Conservation (phyloP, 352 stramenopile genomes). For the Lagenidium giganteum region DNA sequence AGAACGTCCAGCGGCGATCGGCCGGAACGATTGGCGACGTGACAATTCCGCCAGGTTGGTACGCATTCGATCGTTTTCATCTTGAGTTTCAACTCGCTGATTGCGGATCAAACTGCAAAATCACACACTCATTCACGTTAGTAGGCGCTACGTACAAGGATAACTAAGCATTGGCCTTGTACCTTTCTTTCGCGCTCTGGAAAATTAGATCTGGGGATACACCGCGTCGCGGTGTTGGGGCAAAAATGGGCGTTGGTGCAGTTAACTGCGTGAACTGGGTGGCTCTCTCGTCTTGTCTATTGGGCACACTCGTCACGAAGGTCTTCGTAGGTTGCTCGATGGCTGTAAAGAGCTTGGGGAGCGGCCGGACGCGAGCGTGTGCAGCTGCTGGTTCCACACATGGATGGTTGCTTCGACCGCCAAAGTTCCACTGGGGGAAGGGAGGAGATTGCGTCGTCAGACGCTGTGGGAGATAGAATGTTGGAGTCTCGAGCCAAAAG, state of each 20-base stretch:
- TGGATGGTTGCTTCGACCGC: conserved; percentile 3
- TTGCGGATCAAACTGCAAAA: not conserved
- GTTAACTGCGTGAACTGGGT: not conserved
- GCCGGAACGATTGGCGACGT: conserved; percentile 15
- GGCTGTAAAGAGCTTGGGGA: conserved; percentile 4
- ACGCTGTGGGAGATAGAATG: not conserved
- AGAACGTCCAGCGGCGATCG: conserved; percentile 12
- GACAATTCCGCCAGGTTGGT: conserved; percentile 1
- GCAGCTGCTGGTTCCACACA: conserved; percentile 2
- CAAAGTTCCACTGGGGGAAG: not conserved
- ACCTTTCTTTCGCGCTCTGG: conserved; percentile 8
- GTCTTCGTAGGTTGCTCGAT: not conserved
- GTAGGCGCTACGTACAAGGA: not conserved
- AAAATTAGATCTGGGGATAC: conserved; percentile 24
- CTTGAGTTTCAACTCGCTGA: conserved; percentile 5
- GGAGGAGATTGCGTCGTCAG: not conserved
- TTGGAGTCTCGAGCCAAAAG: not conserved
- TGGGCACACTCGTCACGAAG: not conserved
- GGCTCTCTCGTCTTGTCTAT: not conserved
- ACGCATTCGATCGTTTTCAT: not conserved
- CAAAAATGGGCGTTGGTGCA: conserved; percentile 3
- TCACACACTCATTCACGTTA: too few relatives aligned
- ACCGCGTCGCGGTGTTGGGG: conserved; percentile 14
- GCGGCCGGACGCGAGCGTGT: conserved; percentile 4
- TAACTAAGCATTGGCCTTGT: not conserved